These are phyloP conservation scores for Aureobasidium sp. DNA, from an alignment of 2,329 filamentous ascomycete genomes.

Conservation along the genomic window DNA sequence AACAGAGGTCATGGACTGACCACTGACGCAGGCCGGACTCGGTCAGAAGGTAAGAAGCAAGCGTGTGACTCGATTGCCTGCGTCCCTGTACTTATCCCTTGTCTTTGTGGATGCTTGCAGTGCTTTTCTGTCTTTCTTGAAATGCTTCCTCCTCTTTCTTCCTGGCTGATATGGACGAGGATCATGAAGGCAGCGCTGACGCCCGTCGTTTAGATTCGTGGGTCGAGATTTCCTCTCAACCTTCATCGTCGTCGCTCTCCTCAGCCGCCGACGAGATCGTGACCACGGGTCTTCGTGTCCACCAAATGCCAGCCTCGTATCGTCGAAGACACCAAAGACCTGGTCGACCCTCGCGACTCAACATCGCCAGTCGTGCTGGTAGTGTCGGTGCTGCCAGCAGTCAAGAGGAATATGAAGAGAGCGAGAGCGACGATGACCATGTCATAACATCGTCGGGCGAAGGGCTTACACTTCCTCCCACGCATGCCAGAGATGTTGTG, in stretches of 20 bases:
- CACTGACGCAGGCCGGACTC: constrained; percentile 4
- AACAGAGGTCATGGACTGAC: neutral
- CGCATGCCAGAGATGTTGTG: constrained; percentile 16
- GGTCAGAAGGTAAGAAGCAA: constrained; percentile 14
- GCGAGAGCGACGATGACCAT: constrained; percentile 78
- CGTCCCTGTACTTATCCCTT: neutral
- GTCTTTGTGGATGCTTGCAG: neutral
- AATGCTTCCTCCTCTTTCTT: neutral
- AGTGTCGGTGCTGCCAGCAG: constrained; percentile 53
- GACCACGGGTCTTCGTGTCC: constrained; percentile 74
- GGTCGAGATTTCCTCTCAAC: constrained; percentile 88
- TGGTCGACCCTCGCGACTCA: constrained; percentile 33
- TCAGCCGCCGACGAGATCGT: constrained; percentile 80
- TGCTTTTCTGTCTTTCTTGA: neutral
- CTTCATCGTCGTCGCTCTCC: constrained; percentile 86
- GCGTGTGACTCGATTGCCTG: neutral
- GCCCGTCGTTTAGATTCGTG: constrained; percentile 65
- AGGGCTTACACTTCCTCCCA: constrained; percentile 25
- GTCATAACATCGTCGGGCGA: constrained; percentile 57
- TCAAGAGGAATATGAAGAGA: constrained; percentile 91
- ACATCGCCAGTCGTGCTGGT: constrained; percentile 35
- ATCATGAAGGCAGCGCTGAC: constrained; percentile 1
- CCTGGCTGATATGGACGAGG: neutral
- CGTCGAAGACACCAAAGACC: constrained; percentile 41
- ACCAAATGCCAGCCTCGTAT: constrained; percentile 53